A percentile compares a stretch with the other conserved stretches of the same genome.
phyloP scores from a whole-genome alignment of 192 early-diverging fungal species.

The Gamsiella multidivaricata region DNA sequence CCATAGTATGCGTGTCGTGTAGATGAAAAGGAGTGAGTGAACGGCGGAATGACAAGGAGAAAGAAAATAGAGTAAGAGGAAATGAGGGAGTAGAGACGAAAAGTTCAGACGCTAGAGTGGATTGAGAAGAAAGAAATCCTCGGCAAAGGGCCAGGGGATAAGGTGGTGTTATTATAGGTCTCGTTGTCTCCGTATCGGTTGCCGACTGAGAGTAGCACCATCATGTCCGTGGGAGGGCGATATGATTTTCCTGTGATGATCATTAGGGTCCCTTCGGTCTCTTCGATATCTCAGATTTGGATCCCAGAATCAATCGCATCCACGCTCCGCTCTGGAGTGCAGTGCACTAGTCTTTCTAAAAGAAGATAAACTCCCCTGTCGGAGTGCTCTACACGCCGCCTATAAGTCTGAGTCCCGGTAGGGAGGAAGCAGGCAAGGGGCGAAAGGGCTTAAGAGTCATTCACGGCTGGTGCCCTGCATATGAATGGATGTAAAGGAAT shows the following conservation, averaged over 20 bases:
- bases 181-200: neutral
- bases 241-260: too few species aligned
- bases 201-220: too few species aligned
- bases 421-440: too few species aligned
- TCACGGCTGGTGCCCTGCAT: neutral
- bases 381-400: too few species aligned
- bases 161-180: neutral
- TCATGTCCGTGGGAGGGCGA: too few species aligned
- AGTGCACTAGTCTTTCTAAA: too few species aligned
- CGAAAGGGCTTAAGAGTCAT: constrained; percentile 8
- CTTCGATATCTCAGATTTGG: too few species aligned
- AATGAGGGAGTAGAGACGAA: neutral
- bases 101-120: neutral
- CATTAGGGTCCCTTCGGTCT: too few species aligned
- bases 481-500: neutral
- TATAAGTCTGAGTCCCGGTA: too few species aligned
- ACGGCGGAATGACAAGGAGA: neutral
- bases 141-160: neutral
- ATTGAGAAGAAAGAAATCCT: neutral
- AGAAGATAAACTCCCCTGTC: neutral
- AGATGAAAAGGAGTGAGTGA: neutral
- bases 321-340: too few species aligned
- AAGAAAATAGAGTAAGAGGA: neutral
- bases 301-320: too few species aligned
- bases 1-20: neutral